These are phyloP conservation scores for Globisporangium spinosum DNA, from an alignment of 352 stramenopile genomes.

Conservation along the genomic window DNA sequence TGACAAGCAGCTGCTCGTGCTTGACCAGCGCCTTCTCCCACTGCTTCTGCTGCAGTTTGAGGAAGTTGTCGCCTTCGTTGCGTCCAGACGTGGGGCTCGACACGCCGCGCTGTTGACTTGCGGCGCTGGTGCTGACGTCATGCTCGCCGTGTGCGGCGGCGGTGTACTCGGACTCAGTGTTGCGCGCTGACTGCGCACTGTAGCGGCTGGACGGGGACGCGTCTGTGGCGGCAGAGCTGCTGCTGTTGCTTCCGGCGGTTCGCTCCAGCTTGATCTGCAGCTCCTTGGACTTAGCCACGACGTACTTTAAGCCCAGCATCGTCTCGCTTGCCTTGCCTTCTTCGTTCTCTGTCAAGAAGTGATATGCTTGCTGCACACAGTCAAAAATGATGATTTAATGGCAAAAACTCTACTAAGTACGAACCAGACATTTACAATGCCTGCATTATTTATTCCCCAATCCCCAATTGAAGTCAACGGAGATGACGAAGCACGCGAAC, in stretches of 20 bases:
- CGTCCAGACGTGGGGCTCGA: conserved; percentile 13
- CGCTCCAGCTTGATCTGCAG: conserved; percentile 56
- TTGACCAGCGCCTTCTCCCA: conserved; percentile 26
- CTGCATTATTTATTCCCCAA: too few species aligned
- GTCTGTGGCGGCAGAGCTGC: conserved; percentile 2
- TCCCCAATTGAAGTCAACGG: neutral
- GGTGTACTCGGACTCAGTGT: too few species aligned
- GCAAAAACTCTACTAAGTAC: too few species aligned
- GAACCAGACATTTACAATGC: too few species aligned
- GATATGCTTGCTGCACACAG: neutral
- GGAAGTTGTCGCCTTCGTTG: conserved; percentile 36
- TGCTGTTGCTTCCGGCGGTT: neutral
- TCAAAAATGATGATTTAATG: neutral
- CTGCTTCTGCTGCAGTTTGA: conserved; percentile 35
- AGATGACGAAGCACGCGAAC: conserved; percentile 3
- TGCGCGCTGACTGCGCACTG: conserved; percentile 2
- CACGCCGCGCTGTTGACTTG: neutral
- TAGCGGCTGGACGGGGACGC: conserved; percentile 7
- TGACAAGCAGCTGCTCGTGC: conserved; percentile 47
- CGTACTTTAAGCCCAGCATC: conserved; percentile 71
- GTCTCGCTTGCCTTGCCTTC: neutral
- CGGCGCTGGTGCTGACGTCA: neutral
- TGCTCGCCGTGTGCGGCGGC: neutral
- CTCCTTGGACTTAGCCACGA: conserved; percentile 75
- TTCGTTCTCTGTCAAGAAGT: conserved; percentile 1